These are phyloP conservation scores for Cercospora sp. DNA, from an alignment of 2,329 filamentous ascomycete species.

Conservation along the genomic window DNA sequence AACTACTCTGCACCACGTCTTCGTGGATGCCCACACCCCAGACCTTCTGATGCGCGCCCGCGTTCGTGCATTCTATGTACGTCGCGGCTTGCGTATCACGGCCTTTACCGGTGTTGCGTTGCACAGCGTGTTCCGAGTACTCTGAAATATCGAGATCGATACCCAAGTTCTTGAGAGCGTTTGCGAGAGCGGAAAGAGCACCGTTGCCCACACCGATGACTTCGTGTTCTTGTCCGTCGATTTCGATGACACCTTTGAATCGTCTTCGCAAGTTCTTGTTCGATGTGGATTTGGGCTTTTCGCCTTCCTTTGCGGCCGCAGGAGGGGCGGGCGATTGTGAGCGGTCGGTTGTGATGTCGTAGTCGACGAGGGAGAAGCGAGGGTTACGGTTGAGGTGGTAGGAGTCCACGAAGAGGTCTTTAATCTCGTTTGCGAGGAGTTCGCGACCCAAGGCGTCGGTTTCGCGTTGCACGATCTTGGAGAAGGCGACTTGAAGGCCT, in stretches of 20 bases:
- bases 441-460: slow-evolving; percentile 82
- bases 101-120: slow-evolving; percentile 46
- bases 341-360: slow-evolving; percentile 84
- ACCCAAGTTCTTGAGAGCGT: slow-evolving; percentile 74
- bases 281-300: slow-evolving; percentile 63
- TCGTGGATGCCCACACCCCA: slow-evolving; percentile 93
- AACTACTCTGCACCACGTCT: slow-evolving; percentile 85
- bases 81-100: slow-evolving; percentile 86
- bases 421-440: slow-evolving; percentile 80
- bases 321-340: slow-evolving; percentile 71
- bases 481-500: slow-evolving; percentile 88
- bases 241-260: slow-evolving; percentile 80
- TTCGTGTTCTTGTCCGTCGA: slow-evolving; percentile 77
- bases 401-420: slow-evolving; percentile 79
- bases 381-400: slow-evolving; percentile 85
- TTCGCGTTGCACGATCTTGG: slow-evolving; percentile 77
- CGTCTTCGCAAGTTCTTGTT: slow-evolving; percentile 71
- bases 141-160: slow-evolving; percentile 88
- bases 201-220: slow-evolving; percentile 83
- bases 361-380: slow-evolving; percentile 84
- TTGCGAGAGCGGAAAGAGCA: slow-evolving; percentile 83
- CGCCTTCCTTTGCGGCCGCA: slow-evolving; percentile 42
- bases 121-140: slow-evolving; percentile 93
- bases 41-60: slow-evolving; percentile 67
- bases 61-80: slow-evolving; percentile 83